Conservation (phyloP, 1,284 basidiomycete genomes). For the Microbotryomycetes sp. region DNA sequence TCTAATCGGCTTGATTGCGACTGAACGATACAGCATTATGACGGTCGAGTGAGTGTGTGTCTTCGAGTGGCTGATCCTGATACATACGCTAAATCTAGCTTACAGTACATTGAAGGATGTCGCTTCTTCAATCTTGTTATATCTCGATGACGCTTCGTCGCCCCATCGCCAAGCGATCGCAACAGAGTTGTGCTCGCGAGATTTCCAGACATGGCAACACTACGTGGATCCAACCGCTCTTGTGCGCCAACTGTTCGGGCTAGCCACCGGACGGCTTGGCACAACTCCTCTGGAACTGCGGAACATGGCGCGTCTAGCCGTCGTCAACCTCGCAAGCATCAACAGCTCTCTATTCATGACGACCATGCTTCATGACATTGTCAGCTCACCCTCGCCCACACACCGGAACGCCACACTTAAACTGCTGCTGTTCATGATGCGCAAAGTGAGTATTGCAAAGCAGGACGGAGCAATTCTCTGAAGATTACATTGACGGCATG, state of each 20-base stretch:
- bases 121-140: slow-evolving; percentile 68
- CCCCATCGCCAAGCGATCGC: slow-evolving; percentile 60
- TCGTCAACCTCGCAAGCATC: slow-evolving; percentile 72
- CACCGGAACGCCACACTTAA: slow-evolving; percentile 85
- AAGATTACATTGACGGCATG: no score
- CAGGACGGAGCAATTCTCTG: no score
- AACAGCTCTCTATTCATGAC: slow-evolving; percentile 93
- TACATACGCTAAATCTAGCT: background rate
- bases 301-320: slow-evolving; percentile 49
- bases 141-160: slow-evolving; percentile 63
- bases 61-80: background rate
- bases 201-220: slow-evolving; percentile 88
- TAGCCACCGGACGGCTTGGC: slow-evolving; percentile 75
- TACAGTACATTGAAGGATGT: slow-evolving; percentile 72
- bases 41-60: slow-evolving; percentile 53
- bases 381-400: slow-evolving; percentile 61
- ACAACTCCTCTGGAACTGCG: slow-evolving; percentile 46
- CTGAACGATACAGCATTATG: slow-evolving; percentile 70
- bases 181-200: slow-evolving; percentile 80
- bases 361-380: slow-evolving; percentile 80
- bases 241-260: slow-evolving; percentile 71
- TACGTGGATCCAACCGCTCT: slow-evolving; percentile 87
- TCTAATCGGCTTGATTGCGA: slow-evolving; percentile 72
- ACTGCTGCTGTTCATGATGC: slow-evolving; percentile 85
- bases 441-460: slow-evolving; percentile 59